phyloP scores from a whole-genome alignment of 257 asterid species.

The Solanum neorickii region DNA sequence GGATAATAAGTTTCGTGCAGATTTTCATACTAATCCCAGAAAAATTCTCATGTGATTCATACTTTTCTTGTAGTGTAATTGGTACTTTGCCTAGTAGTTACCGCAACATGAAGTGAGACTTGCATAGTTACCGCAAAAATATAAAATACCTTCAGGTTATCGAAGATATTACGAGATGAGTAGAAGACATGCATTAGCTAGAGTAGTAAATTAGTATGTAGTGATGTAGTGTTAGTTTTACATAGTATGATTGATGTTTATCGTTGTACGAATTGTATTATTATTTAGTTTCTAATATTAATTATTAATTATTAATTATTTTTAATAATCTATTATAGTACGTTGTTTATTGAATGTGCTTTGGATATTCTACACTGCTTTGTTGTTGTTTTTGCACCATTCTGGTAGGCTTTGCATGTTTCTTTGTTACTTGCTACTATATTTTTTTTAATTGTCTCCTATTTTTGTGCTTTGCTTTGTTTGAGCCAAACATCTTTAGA shows the following conservation, averaged over 20 bases:
- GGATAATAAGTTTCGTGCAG: too few relatives aligned
- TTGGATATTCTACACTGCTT: neutral
- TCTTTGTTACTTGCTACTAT: neutral
- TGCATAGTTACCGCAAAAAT: neutral
- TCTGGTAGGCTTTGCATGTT: neutral
- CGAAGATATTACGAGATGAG: too few relatives aligned
- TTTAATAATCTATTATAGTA: too few relatives aligned
- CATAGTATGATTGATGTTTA: neutral
- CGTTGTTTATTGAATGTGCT: neutral
- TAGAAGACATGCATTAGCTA: neutral
- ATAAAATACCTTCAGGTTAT: neutral
- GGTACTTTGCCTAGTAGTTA: neutral
- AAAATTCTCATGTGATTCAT: too few relatives aligned
- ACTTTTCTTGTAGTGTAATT: too few relatives aligned
- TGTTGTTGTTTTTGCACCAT: neutral
- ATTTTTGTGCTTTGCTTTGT: too few relatives aligned
- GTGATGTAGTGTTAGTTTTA: neutral
- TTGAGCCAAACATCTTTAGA: neutral
- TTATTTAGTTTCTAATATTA: too few relatives aligned
- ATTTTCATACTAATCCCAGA: too few relatives aligned
- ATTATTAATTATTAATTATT: too few relatives aligned
- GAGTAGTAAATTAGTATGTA: neutral
- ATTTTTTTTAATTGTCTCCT: neutral
- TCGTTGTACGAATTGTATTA: neutral
- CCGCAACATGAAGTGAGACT: neutral